Percentiles rank a stretch among this genome's conserved stretches.
These are phyloP conservation scores for Microstegium vimineum DNA, from an alignment of 176 grass and related monocot species.

Conservation along the genomic window DNA sequence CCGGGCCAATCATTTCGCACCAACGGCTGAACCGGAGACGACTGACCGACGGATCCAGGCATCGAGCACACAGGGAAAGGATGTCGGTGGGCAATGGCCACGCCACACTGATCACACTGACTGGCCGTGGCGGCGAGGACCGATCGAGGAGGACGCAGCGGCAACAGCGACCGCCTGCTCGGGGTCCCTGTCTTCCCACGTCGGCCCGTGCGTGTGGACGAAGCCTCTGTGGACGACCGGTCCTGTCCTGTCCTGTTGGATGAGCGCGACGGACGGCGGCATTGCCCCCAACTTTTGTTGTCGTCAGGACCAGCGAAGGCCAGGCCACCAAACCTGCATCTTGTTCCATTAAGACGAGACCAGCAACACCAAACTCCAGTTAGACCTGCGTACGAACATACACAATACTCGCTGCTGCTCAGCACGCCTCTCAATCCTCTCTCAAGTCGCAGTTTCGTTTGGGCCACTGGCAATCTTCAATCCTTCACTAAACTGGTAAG, in stretches of 20 bases:
- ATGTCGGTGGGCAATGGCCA: not conserved
- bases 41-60: not conserved
- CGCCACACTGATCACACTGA: not conserved
- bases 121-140: not conserved
- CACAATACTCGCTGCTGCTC: not conserved
- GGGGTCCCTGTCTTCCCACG: not conserved
- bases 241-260: slow-evolving; percentile 19
- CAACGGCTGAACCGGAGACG: not conserved
- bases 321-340: slow-evolving; percentile 32
- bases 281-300: not conserved
- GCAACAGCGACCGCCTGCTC: not conserved
- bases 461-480: not conserved
- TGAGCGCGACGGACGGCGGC: slow-evolving; percentile 11
- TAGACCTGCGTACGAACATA: not conserved
- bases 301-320: not conserved
- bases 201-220: not conserved
- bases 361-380: slow-evolving; percentile 1
- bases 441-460: not conserved
- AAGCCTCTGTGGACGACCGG: not conserved
- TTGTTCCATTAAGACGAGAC: slow-evolving; percentile 3
- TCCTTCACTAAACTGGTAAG: not conserved
- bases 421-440: not conserved
- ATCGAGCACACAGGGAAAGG: not conserved
- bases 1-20: too few species aligned
- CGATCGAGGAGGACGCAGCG: not conserved